A percentile compares a stretch with the other conserved stretches of the same genome.
These are phyloP conservation scores for Thalassiosira oceanica DNA, from an alignment of 352 stramenopile species.

Conservation along the genomic window DNA sequence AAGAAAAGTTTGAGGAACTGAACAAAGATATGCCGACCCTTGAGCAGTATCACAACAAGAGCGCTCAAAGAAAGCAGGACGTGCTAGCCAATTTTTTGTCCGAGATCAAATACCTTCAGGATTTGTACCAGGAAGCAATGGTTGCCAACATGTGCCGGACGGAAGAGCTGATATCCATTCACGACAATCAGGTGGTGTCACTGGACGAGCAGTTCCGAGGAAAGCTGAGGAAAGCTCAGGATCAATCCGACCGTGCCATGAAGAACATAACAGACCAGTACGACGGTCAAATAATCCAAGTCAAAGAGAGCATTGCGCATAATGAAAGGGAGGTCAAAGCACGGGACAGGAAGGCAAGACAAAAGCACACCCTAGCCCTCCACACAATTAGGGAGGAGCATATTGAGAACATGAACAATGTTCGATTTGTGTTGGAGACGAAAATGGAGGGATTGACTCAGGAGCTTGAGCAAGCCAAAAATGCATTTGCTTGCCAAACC, in stretches of 20 bases:
- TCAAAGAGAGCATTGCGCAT: conserved; percentile 12
- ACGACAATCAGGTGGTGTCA: conserved; percentile 30
- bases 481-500: conserved; percentile 89
- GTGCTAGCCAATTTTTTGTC: conserved; percentile 23
- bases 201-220: conserved; percentile 26
- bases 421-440: conserved; percentile 89
- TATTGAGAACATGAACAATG: conserved; percentile 91
- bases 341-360: too few species aligned
- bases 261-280: conserved; percentile 21
- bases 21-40: conserved; percentile 20
- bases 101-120: conserved; percentile 29
- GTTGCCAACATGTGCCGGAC: conserved; percentile 30
- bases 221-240: conserved; percentile 14
- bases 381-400: conserved; percentile 89
- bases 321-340: conserved; percentile 8
- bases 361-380: conserved; percentile 26
- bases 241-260: conserved; percentile 13
- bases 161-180: conserved; percentile 31
- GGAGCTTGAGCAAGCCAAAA: conserved; percentile 84
- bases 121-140: conserved; percentile 26
- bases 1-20: conserved; percentile 44
- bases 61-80: conserved; percentile 28
- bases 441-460: conserved; percentile 92
- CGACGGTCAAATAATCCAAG: too few species aligned
- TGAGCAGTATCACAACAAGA: conserved; percentile 27